phyloP scores from a whole-genome alignment of 208 protist species.

The Blechomonas ayalai region DNA sequence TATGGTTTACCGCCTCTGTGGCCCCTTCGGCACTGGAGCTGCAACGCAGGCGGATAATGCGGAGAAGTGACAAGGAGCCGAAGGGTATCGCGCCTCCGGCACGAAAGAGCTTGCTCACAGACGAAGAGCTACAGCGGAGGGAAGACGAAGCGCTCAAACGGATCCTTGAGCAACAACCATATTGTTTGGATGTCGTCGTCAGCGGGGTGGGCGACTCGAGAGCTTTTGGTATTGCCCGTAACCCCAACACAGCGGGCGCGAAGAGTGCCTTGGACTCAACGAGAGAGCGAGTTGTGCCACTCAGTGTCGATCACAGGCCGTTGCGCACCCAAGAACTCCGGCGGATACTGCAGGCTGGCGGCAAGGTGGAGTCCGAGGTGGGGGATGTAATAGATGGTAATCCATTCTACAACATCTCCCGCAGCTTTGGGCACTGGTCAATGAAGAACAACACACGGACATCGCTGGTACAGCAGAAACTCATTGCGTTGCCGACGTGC shows the following conservation, averaged over 20 bases:
- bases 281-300: slow-evolving; percentile 47
- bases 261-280: slow-evolving; percentile 39
- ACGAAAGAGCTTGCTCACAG: slow-evolving; percentile 12
- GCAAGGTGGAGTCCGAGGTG: slow-evolving; percentile 26
- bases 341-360: slow-evolving; percentile 58
- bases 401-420: slow-evolving; percentile 63
- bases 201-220: slow-evolving; percentile 54
- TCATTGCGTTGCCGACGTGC: slow-evolving; percentile 56
- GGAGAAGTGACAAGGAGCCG: slow-evolving; percentile 2
- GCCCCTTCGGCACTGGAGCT: slow-evolving; percentile 29
- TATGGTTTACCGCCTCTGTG: slow-evolving; percentile 71
- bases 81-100: slow-evolving; percentile 19
- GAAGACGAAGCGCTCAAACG: slow-evolving; percentile 5
- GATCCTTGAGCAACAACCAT: slow-evolving; percentile 12
- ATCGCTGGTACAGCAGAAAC: slow-evolving; percentile 67
- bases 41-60: slow-evolving; percentile 10
- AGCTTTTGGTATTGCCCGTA: slow-evolving; percentile 69
- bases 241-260: slow-evolving; percentile 21
- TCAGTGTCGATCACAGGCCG: slow-evolving; percentile 67
- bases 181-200: slow-evolving; percentile 61
- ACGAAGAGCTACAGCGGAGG: slow-evolving; percentile 1
- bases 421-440: slow-evolving; percentile 73
- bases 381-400: slow-evolving; percentile 64
- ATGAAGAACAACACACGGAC: slow-evolving; percentile 59
- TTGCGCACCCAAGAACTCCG: slow-evolving; percentile 44